A percentile compares a stretch with the other conserved stretches of the same genome.
These are phyloP conservation scores for Teunomyces cretensis DNA, from an alignment of 805 yeast species.

Conservation along the genomic window DNA sequence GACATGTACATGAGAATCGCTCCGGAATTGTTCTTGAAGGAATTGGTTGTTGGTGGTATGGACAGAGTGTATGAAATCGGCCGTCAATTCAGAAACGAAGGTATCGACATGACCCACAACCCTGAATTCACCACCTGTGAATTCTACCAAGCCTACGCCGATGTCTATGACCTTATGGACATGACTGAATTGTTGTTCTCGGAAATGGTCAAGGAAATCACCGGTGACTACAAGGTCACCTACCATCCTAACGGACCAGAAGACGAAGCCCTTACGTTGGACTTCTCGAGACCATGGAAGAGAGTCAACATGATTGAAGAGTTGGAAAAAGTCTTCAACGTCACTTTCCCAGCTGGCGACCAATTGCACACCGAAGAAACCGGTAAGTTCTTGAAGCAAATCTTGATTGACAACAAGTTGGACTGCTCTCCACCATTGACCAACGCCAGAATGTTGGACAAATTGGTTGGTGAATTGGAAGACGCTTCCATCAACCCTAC, in stretches of 20 bases:
- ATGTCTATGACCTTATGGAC: constrained; percentile 93
- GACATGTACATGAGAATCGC: constrained; percentile 98
- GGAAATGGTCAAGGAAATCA: constrained; percentile 95
- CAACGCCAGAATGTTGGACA: constrained; percentile 98
- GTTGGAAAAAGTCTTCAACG: constrained; percentile 80
- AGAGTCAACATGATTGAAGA: constrained; percentile 97
- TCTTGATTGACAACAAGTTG: constrained; percentile 74
- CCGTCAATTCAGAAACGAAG: constrained; percentile 98
- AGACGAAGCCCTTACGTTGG: constrained; percentile 72
- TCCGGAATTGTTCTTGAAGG: constrained; percentile 94
- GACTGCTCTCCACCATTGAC: constrained; percentile 93
- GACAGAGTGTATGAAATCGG: constrained; percentile 98
- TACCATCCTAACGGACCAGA: constrained; percentile 96
- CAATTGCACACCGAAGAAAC: constrained; percentile 93
- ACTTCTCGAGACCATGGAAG: constrained; percentile 97
- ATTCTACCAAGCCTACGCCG: constrained; percentile 97
- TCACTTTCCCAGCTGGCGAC: constrained; percentile 94
- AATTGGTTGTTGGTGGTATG: constrained; percentile 96
- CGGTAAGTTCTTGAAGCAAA: constrained; percentile 80
- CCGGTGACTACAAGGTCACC: constrained; percentile 80
- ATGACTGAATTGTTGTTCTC: constrained; percentile 91
- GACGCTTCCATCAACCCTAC: constrained; percentile 95
- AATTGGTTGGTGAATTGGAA: constrained; percentile 95
- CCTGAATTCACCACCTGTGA: constrained; percentile 99
- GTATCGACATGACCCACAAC: constrained; percentile 97